Percentiles rank a stretch among this genome's conserved stretches.
phyloP scores from a whole-genome alignment of 306 rosid species.

The Quercus agrifolia region DNA sequence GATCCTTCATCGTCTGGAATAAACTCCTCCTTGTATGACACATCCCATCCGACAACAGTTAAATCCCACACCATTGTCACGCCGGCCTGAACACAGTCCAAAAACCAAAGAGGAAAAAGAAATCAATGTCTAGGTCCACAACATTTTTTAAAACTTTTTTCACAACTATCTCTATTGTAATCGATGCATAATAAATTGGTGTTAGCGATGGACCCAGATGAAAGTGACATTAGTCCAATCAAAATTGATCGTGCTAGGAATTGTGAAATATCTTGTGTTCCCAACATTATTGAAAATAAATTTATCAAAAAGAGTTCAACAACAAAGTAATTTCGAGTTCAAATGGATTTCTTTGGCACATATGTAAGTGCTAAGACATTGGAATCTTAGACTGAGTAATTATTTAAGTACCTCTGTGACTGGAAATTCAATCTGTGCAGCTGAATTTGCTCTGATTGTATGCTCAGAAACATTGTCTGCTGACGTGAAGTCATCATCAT shows the following conservation, averaged over 20 bases:
- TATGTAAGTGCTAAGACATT: neutral
- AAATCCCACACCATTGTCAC: constrained; percentile 82
- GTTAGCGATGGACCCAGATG: too few relatives aligned
- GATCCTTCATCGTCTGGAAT: constrained; percentile 88
- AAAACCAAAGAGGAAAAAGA: neutral
- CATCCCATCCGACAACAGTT: constrained; percentile 86
- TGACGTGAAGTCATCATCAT: constrained; percentile 53
- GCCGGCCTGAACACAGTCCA: constrained; percentile 40
- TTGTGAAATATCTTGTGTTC: too few relatives aligned
- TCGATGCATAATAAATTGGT: too few relatives aligned
- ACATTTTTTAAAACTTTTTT: too few relatives aligned
- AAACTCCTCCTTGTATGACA: constrained; percentile 81
- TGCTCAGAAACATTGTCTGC: constrained; percentile 48
- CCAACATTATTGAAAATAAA: too few relatives aligned
- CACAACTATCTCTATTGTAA: too few relatives aligned
- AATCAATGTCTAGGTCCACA: neutral
- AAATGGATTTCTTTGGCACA: neutral
- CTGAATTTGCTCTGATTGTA: constrained; percentile 40
- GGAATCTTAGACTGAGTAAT: neutral
- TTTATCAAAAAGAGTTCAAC: neutral
- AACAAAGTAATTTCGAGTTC: neutral
- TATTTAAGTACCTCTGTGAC: constrained; percentile 42
- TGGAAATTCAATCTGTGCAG: constrained; percentile 48
- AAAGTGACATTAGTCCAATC: too few relatives aligned
- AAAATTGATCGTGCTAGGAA: too few relatives aligned